Base-by-base conservation (phyloP, 2,329 filamentous ascomycete genomes). In the Ciborinia camelliae region DNA sequence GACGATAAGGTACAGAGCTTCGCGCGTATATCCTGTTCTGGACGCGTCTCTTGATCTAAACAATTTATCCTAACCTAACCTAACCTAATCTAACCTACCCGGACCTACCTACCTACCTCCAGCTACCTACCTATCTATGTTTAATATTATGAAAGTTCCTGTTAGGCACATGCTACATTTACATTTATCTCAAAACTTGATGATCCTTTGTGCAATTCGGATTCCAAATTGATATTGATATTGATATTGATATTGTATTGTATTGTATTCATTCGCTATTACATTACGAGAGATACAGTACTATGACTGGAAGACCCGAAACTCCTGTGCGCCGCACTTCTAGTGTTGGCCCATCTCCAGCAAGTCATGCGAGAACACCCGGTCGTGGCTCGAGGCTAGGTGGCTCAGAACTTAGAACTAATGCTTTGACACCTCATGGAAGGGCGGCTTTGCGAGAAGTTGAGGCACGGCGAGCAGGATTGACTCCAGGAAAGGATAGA, bases 401-500 rank as follows among this genome's bases (percentile, higher is more conserved):
- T 64, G 70, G 72, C 5, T 74, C 73, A 47, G 70, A 63, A 20
- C 71, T 67, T 58, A 71, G 71, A 53, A 53, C 66, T 15, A 65
- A 68, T 54, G 67, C 66, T 18, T 61, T 73, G 9, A 88, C 86
- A 23, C 86, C 86, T 0, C 86, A 89, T 72, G 85, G 82, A 54
- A 82, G 82, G 69, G 86, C 85, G 14, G 86, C 86, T 51, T 81
- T 81, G 55, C 80, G 83, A 53, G 81, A 85, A 39, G 79, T 88
- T 61, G 81, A 87, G 69, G 80, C 82, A 68, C 83, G 86, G 6
- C 82, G 86, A 50, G 81, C 82, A 3, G 84, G 86, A 55, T 81
- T 86, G 67, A 89, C 86, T 0, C 86, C 86, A 0, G 85, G 84
- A 23, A 82, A 82, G 67, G 81, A 81, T 62, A 81, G 83, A 26